Evolutionary conservation across 148 eudicot genomes (phyloP).

Genomic region (Chenopodium formosanum): DNA sequence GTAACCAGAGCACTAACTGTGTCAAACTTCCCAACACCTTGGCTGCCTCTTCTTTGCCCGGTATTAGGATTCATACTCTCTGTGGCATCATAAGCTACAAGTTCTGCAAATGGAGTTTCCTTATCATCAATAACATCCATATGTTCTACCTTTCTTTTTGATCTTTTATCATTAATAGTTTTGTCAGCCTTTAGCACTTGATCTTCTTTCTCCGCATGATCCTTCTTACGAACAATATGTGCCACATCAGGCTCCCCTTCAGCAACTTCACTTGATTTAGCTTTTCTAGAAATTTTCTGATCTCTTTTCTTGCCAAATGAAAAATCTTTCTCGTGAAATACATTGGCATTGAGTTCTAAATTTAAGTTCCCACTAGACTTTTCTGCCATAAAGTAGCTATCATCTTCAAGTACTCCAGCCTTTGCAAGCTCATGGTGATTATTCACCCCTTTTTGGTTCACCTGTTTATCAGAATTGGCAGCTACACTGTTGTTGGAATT

Average conservation of each 20-base stretch:
- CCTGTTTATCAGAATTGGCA: neutral
- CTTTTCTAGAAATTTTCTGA: conserved; percentile 5
- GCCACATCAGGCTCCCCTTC: conserved; percentile 14
- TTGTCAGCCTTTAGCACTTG: conserved; percentile 15
- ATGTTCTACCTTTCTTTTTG: conserved; percentile 42
- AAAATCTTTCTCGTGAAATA: neutral
- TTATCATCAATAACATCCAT: conserved; percentile 52
- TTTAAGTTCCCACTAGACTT: conserved; percentile 22
- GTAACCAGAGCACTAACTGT: conserved; percentile 40
- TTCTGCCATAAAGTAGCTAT: neutral
- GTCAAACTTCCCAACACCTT: conserved; percentile 25
- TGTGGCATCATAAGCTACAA: conserved; percentile 32
- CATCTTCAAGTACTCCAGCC: neutral
- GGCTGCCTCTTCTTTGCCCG: conserved; percentile 19
- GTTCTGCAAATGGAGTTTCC: conserved; percentile 60
- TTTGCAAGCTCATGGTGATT: neutral
- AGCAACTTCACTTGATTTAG: neutral
- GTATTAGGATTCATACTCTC: conserved; percentile 27
- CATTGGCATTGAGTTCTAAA: conserved; percentile 17
- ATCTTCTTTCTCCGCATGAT: conserved; percentile 26
- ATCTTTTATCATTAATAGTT: conserved; percentile 27
- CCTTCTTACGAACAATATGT: conserved; percentile 13
- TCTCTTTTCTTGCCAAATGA: conserved; percentile 8
- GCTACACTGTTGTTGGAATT: conserved; percentile 12
- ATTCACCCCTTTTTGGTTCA: neutral